Evolutionary conservation across 805 yeast species (phyloP), one percentile per base, ranked within the genome.

Genomic region (Hanseniaspora opuntiae): DNA sequence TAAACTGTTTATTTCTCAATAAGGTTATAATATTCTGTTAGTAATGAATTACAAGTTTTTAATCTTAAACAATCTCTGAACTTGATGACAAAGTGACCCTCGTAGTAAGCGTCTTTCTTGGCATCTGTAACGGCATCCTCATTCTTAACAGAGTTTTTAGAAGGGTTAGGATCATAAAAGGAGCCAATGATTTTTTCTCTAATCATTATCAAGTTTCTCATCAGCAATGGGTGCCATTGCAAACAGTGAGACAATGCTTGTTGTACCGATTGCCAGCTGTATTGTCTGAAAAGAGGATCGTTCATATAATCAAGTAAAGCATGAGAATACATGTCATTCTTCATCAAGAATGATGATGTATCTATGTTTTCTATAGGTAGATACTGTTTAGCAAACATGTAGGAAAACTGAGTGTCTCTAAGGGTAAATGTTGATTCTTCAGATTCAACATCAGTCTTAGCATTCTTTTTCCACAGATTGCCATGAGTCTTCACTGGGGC

Each of bases 171-270:
- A 30, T 70, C 66, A 57, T 74, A 76, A 17, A 69, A 58, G 35
- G 78, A 67, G 14, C 77, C 77, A 41, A 83, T 73, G 10, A 76
- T 67, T 61, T 79, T 75, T 44, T 80, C 74, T 12, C 87, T 85
- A 0, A 93, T 77, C 16, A 90, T 65, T 0, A 87, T 83, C 3
- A 93, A 73, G 61, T 79, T 83, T 53, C 84, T 75, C 59, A 93
- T 72, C 28, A 84, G 69, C 30, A 76, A 78, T 12, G 96, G 95
- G 64, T 90, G 98, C 98, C 97, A 93, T 67, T 87, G 97, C 59
- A 88, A 71, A 45, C 88, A 72, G 64, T 93, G 97, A n/a, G 86
- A 76, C 42, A 90, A 79, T 5, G 80, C 83, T 52, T 76, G 75
- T 14, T 76, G 75, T 67, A 85, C 85, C 55, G 74, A 74, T 44